Conservation (phyloP, 2,329 filamentous ascomycete genomes). For the Sarocladium oryzae region DNA sequence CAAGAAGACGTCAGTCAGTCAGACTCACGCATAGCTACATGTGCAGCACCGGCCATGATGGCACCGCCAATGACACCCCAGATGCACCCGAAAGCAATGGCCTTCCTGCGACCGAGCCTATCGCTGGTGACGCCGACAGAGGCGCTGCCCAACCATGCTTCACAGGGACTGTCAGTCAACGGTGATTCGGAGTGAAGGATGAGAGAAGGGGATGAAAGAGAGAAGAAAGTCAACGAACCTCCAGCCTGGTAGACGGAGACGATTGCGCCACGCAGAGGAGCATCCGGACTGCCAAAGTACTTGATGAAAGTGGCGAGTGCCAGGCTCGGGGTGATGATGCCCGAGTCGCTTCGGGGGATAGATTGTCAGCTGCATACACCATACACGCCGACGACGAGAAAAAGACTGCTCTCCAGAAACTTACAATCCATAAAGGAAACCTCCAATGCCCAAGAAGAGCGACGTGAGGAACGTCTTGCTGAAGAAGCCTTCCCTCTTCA, state of each 20-base stretch:
- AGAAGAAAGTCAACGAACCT: slow-evolving; percentile 17
- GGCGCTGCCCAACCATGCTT: slow-evolving; percentile 33
- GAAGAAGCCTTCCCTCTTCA: slow-evolving; percentile 25
- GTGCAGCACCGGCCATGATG: slow-evolving; percentile 33
- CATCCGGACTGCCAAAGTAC: slow-evolving; percentile 28
- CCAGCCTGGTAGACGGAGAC: slow-evolving; percentile 34
- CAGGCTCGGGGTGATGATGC: slow-evolving; percentile 34
- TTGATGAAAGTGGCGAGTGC: slow-evolving; percentile 27
- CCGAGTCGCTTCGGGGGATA: slow-evolving; percentile 35
- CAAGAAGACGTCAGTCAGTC: too few species aligned
- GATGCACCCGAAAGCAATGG: slow-evolving; percentile 33
- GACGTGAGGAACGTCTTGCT: slow-evolving; percentile 33
- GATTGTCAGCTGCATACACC: too few species aligned
- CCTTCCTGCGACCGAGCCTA: slow-evolving; percentile 28
- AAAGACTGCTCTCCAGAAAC: slow-evolving; percentile 6
- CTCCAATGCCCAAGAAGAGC: slow-evolving; percentile 32
- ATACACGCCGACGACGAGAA: too few species aligned
- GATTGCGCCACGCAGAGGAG: slow-evolving; percentile 30
- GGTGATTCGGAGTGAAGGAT: too few species aligned
- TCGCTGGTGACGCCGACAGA: slow-evolving; percentile 33
- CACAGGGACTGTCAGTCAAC: not conserved
- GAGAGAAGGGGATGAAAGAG: not conserved
- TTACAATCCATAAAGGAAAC: slow-evolving; percentile 33
- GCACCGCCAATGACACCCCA: slow-evolving; percentile 32
- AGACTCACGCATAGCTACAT: slow-evolving; percentile 33